Percentiles rank a stretch among this genome's conserved stretches.
Evolutionary conservation across 2,329 filamentous ascomycete genomes (phyloP).

Genomic region (Diaporthe helianthi): DNA sequence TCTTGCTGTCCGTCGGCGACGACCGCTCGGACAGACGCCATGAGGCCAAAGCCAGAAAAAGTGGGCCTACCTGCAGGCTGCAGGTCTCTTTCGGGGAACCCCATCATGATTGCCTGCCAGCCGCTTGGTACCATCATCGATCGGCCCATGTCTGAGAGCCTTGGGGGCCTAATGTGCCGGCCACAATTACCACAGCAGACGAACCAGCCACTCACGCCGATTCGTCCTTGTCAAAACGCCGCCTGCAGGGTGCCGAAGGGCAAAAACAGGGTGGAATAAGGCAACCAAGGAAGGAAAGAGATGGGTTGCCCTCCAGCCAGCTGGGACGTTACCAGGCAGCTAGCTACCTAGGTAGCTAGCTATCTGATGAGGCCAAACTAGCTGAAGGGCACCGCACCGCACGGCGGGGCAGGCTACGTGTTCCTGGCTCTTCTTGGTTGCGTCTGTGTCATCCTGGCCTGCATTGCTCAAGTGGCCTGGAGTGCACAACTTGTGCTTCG

Average conservation of each 20-base stretch:
- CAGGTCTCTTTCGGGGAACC: constrained; percentile 6
- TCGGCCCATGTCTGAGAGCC: constrained; percentile 14
- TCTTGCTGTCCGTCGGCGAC: neutral
- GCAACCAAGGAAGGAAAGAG: constrained; percentile 2
- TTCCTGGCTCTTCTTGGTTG: neutral
- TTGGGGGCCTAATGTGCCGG: neutral
- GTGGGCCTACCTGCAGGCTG: constrained; percentile 11
- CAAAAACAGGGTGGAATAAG: constrained; percentile 12
- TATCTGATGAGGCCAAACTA: constrained; percentile 9
- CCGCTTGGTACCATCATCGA: constrained; percentile 9
- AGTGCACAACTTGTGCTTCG: neutral
- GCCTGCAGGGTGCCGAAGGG: constrained; percentile 6
- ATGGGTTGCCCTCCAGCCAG: neutral
- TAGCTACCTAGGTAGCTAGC: neutral
- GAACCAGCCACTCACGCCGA: constrained; percentile 10
- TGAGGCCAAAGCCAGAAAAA: constrained; percentile 2
- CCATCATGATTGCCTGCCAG: constrained; percentile 19
- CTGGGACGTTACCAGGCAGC: neutral
- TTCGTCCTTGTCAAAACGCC: neutral
- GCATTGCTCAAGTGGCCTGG: no score
- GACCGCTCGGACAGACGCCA: neutral
- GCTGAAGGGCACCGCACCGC: neutral
- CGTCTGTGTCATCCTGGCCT: neutral
- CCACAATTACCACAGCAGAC: neutral
- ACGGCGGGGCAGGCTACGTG: neutral